A percentile compares a stretch with the other conserved stretches of the same genome.
phyloP scores from a whole-genome alignment of 352 stramenopile genomes.

The Globisporangium viniferum region DNA sequence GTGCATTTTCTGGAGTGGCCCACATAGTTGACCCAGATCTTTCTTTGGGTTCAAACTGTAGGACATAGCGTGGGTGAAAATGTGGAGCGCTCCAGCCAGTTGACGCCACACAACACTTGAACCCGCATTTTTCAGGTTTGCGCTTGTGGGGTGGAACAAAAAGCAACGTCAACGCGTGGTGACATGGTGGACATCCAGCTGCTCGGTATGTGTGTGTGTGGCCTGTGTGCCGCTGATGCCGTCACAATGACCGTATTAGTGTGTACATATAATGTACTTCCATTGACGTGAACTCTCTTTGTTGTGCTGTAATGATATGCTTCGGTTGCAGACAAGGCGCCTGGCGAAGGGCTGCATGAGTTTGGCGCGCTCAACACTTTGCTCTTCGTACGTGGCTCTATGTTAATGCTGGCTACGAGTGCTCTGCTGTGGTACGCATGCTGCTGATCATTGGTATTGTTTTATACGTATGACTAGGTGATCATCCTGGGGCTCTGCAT shows the following conservation, averaged over 20 bases:
- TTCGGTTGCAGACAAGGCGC: slow-evolving; percentile 47
- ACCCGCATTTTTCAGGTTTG: neutral
- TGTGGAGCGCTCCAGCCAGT: slow-evolving; percentile 1
- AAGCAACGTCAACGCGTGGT: neutral
- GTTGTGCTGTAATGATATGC: neutral
- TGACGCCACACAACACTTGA: neutral
- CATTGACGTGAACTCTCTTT: neutral
- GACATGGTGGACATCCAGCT: slow-evolving; percentile 34
- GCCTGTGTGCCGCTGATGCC: neutral
- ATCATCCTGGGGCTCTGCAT: slow-evolving; percentile 89
- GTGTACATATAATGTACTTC: neutral
- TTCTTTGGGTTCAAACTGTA: neutral
- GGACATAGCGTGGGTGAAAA: neutral
- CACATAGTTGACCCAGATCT: neutral
- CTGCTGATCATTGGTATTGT: neutral
- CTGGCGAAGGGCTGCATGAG: slow-evolving; percentile 70
- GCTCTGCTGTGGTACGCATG: neutral
- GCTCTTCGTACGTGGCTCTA: slow-evolving; percentile 59
- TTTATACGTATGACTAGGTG: slow-evolving; percentile 31
- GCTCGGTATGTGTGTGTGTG: slow-evolving; percentile 17
- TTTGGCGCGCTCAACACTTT: slow-evolving; percentile 87
- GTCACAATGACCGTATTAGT: neutral
- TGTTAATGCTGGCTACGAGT: neutral
- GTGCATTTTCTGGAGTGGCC: neutral
- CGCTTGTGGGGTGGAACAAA: neutral